phyloP scores from a whole-genome alignment of 371 early-diverging fungal species.

The Fennellomyces sp. region DNA sequence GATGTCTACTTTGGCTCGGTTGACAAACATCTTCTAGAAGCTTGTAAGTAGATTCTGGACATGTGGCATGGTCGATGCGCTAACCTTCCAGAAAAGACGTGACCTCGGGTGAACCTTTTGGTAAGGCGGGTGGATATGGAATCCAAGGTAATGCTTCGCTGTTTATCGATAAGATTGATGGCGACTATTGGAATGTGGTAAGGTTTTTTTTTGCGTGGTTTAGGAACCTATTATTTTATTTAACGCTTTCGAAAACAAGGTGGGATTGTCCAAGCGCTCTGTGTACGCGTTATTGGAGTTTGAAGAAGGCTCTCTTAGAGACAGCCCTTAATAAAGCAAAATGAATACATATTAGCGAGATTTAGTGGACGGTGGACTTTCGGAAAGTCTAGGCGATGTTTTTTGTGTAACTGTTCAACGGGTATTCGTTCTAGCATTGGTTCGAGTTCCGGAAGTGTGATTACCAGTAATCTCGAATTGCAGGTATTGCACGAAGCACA shows the following conservation, averaged over 20 bases:
- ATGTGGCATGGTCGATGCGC: too few relatives aligned
- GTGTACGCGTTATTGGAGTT: too few relatives aligned
- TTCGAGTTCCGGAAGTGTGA: too few relatives aligned
- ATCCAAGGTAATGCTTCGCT: conserved; percentile 78
- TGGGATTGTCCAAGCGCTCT: conserved; percentile 42
- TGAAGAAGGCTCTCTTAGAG: too few relatives aligned
- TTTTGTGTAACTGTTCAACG: too few relatives aligned
- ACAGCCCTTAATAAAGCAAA: too few relatives aligned
- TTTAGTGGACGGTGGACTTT: too few relatives aligned
- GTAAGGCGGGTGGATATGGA: conserved; percentile 90
- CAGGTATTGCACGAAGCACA: too few relatives aligned
- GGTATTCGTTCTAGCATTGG: too few relatives aligned
- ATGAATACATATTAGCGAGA: too few relatives aligned
- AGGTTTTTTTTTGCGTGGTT: conserved; percentile 14
- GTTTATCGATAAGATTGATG: conserved; percentile 77
- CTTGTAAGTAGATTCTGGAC: conserved; percentile 71
- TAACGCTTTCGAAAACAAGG: conserved; percentile 15
- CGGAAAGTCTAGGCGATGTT: too few relatives aligned
- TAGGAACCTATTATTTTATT: background rate
- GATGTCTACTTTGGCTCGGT: conserved; percentile 41
- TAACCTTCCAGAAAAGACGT: conserved; percentile 39
- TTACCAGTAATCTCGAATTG: too few relatives aligned
- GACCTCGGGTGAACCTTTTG: conserved; percentile 52
- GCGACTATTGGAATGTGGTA: conserved; percentile 78
- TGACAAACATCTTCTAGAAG: conserved; percentile 47